Conservation (phyloP, 345 rosid species). For the Populus ilicifolia region DNA sequence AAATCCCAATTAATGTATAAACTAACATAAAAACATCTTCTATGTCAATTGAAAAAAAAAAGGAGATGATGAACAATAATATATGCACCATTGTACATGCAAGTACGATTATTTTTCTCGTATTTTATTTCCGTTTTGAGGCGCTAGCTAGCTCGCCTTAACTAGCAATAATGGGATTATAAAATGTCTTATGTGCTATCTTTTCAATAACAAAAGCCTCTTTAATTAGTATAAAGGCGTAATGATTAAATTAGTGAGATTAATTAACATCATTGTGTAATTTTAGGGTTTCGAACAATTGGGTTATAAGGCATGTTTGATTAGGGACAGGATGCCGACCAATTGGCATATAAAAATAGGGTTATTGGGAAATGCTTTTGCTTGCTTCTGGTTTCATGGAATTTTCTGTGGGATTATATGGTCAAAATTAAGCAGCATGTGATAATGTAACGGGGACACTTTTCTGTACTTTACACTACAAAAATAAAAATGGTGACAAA, state of each 20-base stretch:
- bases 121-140: not conserved
- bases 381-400: slow-evolving; percentile 13
- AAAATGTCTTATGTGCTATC: not conserved
- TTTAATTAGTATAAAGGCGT: not conserved
- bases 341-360: slow-evolving; percentile 20
- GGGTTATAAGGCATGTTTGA: slow-evolving; percentile 14
- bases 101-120: not conserved
- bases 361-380: not conserved
- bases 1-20: too few relatives aligned
- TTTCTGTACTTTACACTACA: not conserved
- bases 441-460: not conserved
- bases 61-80: too few relatives aligned
- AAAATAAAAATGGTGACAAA: not conserved
- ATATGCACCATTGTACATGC: too few relatives aligned
- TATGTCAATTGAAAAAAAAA: too few relatives aligned
- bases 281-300: slow-evolving; percentile 4
- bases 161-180: not conserved
- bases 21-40: too few relatives aligned
- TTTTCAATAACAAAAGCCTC: not conserved
- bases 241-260: not conserved
- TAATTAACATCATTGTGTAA: not conserved
- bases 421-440: not conserved
- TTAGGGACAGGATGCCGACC: slow-evolving; percentile 30
- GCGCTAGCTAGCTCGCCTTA: not conserved
- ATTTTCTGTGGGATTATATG: slow-evolving; percentile 9